Evolutionary conservation across 2,329 filamentous ascomycete species (phyloP), one percentile per base, ranked within the genome.

Genomic region (Aspergillus luchuensis): DNA sequence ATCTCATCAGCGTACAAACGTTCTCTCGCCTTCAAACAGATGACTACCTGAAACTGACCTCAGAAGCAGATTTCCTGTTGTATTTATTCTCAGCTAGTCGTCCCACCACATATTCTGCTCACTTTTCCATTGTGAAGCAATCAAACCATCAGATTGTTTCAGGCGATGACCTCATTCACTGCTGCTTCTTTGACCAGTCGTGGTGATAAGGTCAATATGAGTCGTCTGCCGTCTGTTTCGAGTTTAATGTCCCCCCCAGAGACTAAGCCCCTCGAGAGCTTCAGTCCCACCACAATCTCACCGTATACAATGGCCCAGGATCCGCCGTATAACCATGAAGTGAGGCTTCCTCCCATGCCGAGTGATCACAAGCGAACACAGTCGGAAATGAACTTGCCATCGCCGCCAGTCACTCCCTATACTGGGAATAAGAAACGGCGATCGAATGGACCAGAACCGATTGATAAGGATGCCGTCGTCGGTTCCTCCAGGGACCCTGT

Each of bases 221-320:
- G 74, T 71, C 75, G 72, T 61, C 68, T 80, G 65, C 77, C 77
- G 30, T 73, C 76, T 53, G 74, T 80, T 45, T 76, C 78, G 54
- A 80, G 73, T 69, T 73, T 80, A 53, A 79, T 80, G 76, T 80
- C 78, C 63, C 78, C 78, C 43, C 78, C 78, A 59, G 78, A 80
- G 69, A 63, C 72, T n/a, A 85, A 79, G 51, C 82, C 82, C 19
- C 76, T 84, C 3, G 84, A 84, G 58, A 83, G 72, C 52, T 80
- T 80, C 67, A 68, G 73, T 58, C 65, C 70, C 38, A 55, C 25
- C 47, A 58, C 68, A 17, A 67, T 69, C 51, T 70, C 71, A 36
- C 69, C 72, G 23, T 71, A 69, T 60, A 62, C 65, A 58, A 70
- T 69, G 61, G 68, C 70, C 41, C 67, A 70, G 58, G 68, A 74